Conservation (phyloP, 768 basidiomycete species). For the Amylocystis lapponica region DNA sequence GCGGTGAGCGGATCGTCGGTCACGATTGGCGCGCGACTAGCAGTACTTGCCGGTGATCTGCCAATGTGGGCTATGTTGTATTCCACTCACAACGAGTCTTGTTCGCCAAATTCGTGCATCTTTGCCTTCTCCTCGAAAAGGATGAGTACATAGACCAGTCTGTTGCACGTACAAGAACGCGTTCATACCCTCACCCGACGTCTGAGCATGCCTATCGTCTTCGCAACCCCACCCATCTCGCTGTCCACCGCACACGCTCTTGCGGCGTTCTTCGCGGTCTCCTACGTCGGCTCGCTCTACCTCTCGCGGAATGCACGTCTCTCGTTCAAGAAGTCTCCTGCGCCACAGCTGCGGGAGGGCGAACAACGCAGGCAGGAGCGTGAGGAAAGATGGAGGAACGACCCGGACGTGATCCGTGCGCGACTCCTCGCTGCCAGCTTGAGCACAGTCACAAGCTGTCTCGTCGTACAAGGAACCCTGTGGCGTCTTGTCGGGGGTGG, state of each 20-base stretch:
- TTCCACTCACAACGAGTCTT: no score
- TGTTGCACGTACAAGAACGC: no score
- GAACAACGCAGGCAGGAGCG: constrained; percentile 27
- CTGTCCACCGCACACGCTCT: constrained; percentile 41
- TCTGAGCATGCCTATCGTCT: constrained; percentile 10
- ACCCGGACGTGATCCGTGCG: constrained; percentile 79
- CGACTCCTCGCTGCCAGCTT: constrained; percentile 62
- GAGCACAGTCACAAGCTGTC: constrained; percentile 56
- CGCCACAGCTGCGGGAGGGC: constrained; percentile 13
- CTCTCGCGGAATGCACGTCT: constrained; percentile 60
- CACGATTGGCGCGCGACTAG: no score
- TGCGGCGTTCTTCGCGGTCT: constrained; percentile 51
- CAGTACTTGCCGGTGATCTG: no score
- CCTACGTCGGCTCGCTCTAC: constrained; percentile 85
- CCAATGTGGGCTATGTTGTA: no score
- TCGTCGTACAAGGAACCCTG: constrained; percentile 42
- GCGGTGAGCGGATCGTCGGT: no score
- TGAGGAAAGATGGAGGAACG: constrained; percentile 65
- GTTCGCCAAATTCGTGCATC: no score
- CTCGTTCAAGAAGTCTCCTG: constrained; percentile 35
- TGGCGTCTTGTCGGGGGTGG: constrained; percentile 18
- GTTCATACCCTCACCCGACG: background rate
- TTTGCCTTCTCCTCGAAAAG: background rate
- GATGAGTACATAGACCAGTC: no score
- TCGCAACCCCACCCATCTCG: constrained; percentile 17